phyloP scores from a whole-genome alignment of 202 grass and related monocot species.

The Schoenoplectus tabernaemontani region DNA sequence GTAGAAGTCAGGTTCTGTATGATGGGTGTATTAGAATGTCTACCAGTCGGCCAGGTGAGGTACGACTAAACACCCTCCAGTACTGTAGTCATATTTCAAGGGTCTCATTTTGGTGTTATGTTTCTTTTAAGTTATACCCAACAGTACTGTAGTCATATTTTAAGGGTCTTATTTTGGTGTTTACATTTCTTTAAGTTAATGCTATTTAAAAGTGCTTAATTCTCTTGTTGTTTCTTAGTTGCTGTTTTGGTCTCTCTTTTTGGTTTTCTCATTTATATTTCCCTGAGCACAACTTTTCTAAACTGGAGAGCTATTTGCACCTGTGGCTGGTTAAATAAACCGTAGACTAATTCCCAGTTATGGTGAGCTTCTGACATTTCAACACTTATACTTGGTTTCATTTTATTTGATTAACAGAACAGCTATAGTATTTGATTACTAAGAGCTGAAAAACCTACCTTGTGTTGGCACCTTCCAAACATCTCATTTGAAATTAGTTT shows the following conservation, averaged over 20 bases:
- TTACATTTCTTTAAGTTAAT: not conserved
- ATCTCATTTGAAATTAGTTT: not conserved
- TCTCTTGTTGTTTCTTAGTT: not conserved
- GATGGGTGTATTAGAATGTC: not conserved
- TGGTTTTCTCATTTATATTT: not conserved
- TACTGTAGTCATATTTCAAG: not conserved
- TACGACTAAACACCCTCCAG: not conserved
- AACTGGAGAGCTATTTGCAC: not conserved
- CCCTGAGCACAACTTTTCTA: not conserved
- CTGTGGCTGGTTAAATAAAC: constrained; percentile 1
- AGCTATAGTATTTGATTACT: not conserved
- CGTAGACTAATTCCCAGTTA: not conserved
- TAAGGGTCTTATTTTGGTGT: constrained; percentile 1
- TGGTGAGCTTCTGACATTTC: constrained; percentile 9
- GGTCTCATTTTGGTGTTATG: not conserved
- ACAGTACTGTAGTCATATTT: not conserved
- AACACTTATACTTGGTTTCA: not conserved
- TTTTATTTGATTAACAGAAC: not conserved
- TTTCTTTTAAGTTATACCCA: not conserved
- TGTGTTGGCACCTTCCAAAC: not conserved
- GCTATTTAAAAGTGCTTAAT: not conserved
- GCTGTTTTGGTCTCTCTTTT: not conserved
- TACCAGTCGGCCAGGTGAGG: not conserved
- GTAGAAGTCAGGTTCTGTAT: not conserved
- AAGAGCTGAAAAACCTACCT: not conserved